A percentile compares a stretch with the other conserved stretches of the same genome.
These are phyloP conservation scores for Plasmodium gallinaceum DNA, from an alignment of 169 alveolate species.

Conservation along the genomic window DNA sequence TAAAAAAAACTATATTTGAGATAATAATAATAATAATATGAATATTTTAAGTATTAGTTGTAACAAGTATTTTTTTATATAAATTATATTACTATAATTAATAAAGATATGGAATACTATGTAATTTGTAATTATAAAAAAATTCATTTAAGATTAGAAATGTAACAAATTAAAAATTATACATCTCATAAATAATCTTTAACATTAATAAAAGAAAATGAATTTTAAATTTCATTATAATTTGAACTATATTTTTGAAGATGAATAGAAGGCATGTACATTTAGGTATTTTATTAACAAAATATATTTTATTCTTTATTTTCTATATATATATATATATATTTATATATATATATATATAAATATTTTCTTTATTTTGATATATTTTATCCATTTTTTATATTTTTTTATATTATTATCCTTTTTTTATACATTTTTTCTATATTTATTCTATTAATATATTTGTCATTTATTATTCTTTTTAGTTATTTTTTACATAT, in stretches of 20 bases:
- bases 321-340: not conserved
- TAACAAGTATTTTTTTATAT: too few relatives aligned
- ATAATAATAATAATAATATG: not conserved
- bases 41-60: too few relatives aligned
- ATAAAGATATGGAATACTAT: not conserved
- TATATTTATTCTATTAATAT: not conserved
- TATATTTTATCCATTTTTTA: conserved; percentile 7
- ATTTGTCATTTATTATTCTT: not conserved
- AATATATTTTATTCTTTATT: not conserved
- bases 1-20: conserved; percentile 6
- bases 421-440: not conserved
- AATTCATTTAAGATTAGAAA: not conserved
- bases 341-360: not conserved
- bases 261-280: not conserved
- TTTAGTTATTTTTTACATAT: not conserved
- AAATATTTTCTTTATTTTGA: not conserved
- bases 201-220: conserved; percentile 7
- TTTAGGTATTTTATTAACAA: conserved; percentile 3
- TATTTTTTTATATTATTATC: too few relatives aligned
- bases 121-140: conserved; percentile 10
- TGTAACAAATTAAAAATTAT: not conserved
- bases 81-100: not conserved
- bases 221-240: conserved; percentile 20
- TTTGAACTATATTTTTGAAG: not conserved
- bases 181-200: conserved; percentile 8